Conservation (phyloP, 2,329 filamentous ascomycete genomes). For the Ceratocystiopsis minuta region DNA sequence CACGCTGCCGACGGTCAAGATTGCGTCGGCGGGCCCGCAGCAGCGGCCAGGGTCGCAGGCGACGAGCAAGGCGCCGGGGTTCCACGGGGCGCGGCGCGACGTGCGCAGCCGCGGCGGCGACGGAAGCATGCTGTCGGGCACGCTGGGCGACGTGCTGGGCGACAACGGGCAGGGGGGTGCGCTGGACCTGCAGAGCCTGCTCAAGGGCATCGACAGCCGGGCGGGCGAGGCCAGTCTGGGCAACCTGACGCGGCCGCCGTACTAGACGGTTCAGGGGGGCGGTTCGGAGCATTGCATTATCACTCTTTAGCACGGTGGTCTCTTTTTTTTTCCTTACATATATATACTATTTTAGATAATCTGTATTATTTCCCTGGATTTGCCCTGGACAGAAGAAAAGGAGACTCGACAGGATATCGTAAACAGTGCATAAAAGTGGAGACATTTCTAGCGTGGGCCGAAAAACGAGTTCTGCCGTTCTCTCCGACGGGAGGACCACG, state of each 20-base stretch:
- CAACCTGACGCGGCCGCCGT: constrained; percentile 30
- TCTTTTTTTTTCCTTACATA: neutral
- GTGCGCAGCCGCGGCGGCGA: constrained; percentile 26
- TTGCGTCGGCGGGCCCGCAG: neutral
- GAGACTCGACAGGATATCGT: no score
- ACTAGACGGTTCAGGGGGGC: constrained; percentile 15
- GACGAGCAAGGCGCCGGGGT: neutral
- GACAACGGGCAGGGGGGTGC: constrained; percentile 17
- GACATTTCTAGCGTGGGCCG: no score
- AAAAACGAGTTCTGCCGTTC: no score
- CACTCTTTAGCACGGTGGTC: neutral
- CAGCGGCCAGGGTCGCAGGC: constrained; percentile 2
- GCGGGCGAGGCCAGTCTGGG: constrained; percentile 27
- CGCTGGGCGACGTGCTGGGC: constrained; percentile 10
- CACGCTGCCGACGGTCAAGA: neutral
- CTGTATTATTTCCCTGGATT: neutral
- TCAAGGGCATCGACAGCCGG: constrained; percentile 32
- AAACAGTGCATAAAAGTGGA: no score
- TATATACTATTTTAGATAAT: neutral
- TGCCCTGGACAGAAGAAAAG: no score
- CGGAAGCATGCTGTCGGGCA: constrained; percentile 12
- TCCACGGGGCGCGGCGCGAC: constrained; percentile 16
- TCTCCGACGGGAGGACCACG: no score
- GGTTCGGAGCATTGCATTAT: neutral
- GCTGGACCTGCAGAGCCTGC: constrained; percentile 30